These are phyloP conservation scores for Teunomyces gatunensis DNA, from an alignment of 805 yeast species.

Conservation along the genomic window DNA sequence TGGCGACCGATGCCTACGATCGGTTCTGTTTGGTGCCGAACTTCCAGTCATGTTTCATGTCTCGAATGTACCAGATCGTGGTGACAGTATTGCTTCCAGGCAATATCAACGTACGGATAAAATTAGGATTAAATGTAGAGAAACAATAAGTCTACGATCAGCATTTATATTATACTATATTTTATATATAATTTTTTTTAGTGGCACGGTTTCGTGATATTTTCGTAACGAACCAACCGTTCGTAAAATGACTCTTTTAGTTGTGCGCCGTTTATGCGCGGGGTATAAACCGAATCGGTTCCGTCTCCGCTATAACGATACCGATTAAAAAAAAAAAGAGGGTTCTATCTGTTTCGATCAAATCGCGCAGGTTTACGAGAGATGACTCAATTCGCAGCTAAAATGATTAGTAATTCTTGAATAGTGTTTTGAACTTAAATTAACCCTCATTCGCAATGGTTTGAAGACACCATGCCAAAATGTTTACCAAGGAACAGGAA, in stretches of 20 bases:
- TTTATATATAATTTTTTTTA: no score
- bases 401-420: not conserved
- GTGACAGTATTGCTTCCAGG: conserved; percentile 11
- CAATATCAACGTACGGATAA: conserved; percentile 1
- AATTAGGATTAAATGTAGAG: conserved; percentile 1
- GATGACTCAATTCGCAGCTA: not conserved
- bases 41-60: conserved; percentile 35
- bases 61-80: conserved; percentile 32
- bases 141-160: not conserved
- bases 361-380: not conserved
- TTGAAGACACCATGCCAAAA: not conserved
- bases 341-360: no score
- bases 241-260: no score
- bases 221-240: no score
- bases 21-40: conserved; percentile 34
- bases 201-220: no score
- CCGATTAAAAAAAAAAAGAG: no score
- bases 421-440: not conserved
- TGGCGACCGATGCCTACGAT: conserved; percentile 15
- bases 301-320: no score
- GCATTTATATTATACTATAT: no score
- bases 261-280: no score
- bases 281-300: no score
- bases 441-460: not conserved
- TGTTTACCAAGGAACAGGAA: not conserved